A percentile compares a stretch with the other conserved stretches of the same genome.
Evolutionary conservation across 768 basidiomycete genomes (phyloP).

Genomic region (Pleurotus salmoneostramineus): DNA sequence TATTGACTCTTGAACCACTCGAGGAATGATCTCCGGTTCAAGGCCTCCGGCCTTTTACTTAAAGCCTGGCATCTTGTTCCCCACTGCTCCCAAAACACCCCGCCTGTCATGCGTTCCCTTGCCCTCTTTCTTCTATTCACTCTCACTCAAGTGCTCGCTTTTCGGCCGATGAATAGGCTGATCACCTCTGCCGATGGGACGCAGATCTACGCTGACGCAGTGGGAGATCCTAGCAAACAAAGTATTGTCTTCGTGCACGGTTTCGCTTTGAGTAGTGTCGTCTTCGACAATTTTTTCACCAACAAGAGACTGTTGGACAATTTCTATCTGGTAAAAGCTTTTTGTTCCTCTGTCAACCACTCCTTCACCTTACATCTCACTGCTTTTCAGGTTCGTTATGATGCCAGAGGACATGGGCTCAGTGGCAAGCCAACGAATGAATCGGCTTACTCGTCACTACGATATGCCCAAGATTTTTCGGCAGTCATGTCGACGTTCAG

Average conservation of each 20-base stretch:
- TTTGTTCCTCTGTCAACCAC: not conserved
- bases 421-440: slow-evolving; percentile 10
- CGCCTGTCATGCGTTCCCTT: not conserved
- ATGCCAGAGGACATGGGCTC: slow-evolving; percentile 13
- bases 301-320: slow-evolving; percentile 20
- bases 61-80: not conserved
- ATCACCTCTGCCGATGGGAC: slow-evolving; percentile 28
- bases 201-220: slow-evolving; percentile 28
- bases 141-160: not conserved
- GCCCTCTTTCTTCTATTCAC: not conserved
- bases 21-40: not conserved
- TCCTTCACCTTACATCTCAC: not conserved
- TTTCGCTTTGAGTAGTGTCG: slow-evolving; percentile 20
- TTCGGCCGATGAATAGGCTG: slow-evolving; percentile 1
- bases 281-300: slow-evolving; percentile 29
- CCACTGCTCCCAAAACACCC: not conserved
- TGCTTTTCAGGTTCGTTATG: slow-evolving; percentile 11
- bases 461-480: not conserved
- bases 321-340: slow-evolving; percentile 14
- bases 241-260: slow-evolving; percentile 35
- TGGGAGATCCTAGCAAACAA: slow-evolving; percentile 26
- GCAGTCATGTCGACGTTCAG: not conserved
- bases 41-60: not conserved
- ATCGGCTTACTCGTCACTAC: slow-evolving; percentile 9
- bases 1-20: not conserved